phyloP scores from a whole-genome alignment of 2,329 filamentous ascomycete genomes.

The Dactylellina sp. region DNA sequence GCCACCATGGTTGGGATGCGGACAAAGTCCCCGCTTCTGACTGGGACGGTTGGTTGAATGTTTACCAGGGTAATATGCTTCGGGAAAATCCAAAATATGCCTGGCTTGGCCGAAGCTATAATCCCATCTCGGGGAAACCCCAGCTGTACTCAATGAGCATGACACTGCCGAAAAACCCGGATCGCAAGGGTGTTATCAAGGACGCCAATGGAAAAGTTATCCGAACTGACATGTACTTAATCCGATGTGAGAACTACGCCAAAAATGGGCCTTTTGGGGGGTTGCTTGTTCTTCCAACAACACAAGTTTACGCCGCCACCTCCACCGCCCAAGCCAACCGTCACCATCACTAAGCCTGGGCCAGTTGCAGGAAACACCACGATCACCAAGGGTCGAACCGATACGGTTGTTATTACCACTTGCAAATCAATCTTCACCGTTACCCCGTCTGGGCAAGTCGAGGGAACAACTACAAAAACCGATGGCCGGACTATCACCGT shows the following conservation, averaged over 20 bases:
- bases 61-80: conserved; percentile 5
- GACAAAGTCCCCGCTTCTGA: not conserved
- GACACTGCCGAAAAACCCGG: conserved; percentile 1
- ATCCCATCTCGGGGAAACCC: not conserved
- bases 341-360: no score
- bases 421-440: no score
- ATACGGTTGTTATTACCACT: no score
- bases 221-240: conserved; percentile 61
- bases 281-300: conserved; percentile 16
- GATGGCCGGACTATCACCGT: no score
- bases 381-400: no score
- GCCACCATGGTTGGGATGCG: conserved; percentile 8
- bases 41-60: conserved; percentile 12
- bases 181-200: conserved; percentile 5
- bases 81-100: conserved; percentile 5
- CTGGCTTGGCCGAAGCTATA: not conserved
- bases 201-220: conserved; percentile 64
- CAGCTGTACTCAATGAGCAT: not conserved
- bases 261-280: conserved; percentile 5
- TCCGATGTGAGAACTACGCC: conserved; percentile 3
- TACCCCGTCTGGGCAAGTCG: no score
- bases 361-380: no score
- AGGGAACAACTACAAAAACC: no score
- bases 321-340: no score
- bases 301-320: no score